Evolutionary conservation across 2,329 filamentous ascomycete genomes (phyloP).

Genomic region (Echinosphaeria canescens): DNA sequence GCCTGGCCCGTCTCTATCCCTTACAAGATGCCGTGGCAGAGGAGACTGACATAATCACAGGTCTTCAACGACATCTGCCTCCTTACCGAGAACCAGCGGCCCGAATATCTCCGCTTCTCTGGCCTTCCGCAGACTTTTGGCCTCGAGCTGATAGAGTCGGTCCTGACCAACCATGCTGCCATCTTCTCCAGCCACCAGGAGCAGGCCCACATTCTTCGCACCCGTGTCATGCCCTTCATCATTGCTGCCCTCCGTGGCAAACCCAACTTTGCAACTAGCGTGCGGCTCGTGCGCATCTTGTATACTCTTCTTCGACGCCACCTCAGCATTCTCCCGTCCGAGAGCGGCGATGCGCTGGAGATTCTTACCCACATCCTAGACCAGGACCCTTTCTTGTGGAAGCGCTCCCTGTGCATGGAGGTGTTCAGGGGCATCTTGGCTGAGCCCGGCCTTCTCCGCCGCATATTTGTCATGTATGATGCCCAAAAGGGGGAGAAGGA

Average conservation of each 20-base stretch:
- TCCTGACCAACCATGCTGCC: slow-evolving; percentile 65
- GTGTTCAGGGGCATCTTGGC: slow-evolving; percentile 71
- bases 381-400: slow-evolving; percentile 70
- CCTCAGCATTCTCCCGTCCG: slow-evolving; percentile 48
- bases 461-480: slow-evolving; percentile 68
- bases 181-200: slow-evolving; percentile 64
- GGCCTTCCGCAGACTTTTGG: slow-evolving; percentile 65
- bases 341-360: slow-evolving; percentile 67
- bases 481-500: slow-evolving; percentile 46
- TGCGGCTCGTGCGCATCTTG: slow-evolving; percentile 64
- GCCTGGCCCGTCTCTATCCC: background rate
- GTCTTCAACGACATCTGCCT: slow-evolving; percentile 83
- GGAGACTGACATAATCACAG: slow-evolving; percentile 18
- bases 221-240: slow-evolving; percentile 63
- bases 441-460: slow-evolving; percentile 55
- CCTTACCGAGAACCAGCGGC: slow-evolving; percentile 63
- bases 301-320: slow-evolving; percentile 66
- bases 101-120: slow-evolving; percentile 63
- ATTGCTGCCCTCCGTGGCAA: slow-evolving; percentile 59
- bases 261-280: slow-evolving; percentile 59
- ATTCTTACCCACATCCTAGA: slow-evolving; percentile 75
- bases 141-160: slow-evolving; percentile 78
- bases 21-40: background rate
- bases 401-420: slow-evolving; percentile 76
- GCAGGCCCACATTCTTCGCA: slow-evolving; percentile 57